Evolutionary conservation across 2,329 filamentous ascomycete species (phyloP).

Genomic region (Sporothrix dimorphospora): DNA sequence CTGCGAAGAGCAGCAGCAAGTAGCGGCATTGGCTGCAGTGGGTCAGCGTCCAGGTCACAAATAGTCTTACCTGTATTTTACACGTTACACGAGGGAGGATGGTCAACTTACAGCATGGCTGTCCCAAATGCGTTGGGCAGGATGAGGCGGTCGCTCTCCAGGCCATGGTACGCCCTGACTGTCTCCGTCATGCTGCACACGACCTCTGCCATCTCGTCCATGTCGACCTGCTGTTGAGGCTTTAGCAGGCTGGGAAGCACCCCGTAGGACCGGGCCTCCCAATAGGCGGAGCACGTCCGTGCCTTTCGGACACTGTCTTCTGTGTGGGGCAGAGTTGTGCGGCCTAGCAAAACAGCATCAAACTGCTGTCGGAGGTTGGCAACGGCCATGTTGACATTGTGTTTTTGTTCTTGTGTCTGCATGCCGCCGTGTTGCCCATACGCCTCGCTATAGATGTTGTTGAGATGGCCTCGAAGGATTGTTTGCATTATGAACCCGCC

Average conservation of each 20-base stretch:
- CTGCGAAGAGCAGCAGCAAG: conserved; percentile 32
- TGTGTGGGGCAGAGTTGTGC: neutral
- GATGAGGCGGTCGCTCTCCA: conserved; percentile 18
- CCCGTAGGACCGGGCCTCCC: conserved; percentile 28
- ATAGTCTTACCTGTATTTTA: no score
- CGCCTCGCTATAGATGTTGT: conserved; percentile 27
- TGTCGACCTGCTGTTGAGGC: conserved; percentile 1
- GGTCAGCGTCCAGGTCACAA: conserved; percentile 1
- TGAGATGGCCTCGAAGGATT: conserved; percentile 22
- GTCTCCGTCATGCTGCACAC: conserved; percentile 28
- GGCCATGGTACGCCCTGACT: conserved; percentile 31
- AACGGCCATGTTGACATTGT: neutral
- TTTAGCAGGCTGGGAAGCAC: conserved; percentile 20
- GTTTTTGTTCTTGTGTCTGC: neutral
- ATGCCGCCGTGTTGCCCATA: neutral
- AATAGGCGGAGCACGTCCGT: conserved; percentile 29
- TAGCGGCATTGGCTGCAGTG: conserved; percentile 33
- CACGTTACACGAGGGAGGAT: neutral
- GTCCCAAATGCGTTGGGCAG: conserved; percentile 32
- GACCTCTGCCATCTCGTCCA: conserved; percentile 18
- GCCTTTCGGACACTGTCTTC: conserved; percentile 25
- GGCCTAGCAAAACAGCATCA: neutral
- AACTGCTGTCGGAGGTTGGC: conserved; percentile 27
- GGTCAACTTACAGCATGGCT: conserved; percentile 28
- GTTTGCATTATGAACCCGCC: conserved; percentile 29